Percentiles rank a stretch among this genome's conserved stretches.
phyloP scores from a whole-genome alignment of 1,139 yeast genomes.

The Candida buenavistaensis region DNA sequence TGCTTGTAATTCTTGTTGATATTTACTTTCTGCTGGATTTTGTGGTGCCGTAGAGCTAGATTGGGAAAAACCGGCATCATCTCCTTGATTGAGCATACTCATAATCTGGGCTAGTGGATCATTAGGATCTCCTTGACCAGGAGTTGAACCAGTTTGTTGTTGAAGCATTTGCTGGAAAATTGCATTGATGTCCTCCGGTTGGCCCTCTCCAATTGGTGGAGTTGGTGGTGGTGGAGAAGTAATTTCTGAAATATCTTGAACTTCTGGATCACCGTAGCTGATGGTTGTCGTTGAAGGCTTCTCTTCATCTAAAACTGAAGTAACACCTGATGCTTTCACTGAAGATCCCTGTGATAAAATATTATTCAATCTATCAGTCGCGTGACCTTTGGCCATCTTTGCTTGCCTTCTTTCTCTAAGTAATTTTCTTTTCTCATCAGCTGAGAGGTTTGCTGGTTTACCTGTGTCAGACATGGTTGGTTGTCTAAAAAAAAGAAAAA shows the following conservation, averaged over 20 bases:
- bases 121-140: constrained; percentile 9
- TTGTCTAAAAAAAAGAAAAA: too few species aligned
- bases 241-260: constrained; percentile 20
- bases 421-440: constrained; percentile 62
- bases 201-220: constrained; percentile 11
- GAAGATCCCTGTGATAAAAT: constrained; percentile 45
- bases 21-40: constrained; percentile 25
- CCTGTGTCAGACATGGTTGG: constrained; percentile 18
- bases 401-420: constrained; percentile 72
- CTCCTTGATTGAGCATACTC: constrained; percentile 20
- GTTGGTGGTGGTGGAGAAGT: constrained; percentile 11
- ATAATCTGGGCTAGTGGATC: constrained; percentile 37
- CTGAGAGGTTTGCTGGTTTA: constrained; percentile 34
- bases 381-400: constrained; percentile 61
- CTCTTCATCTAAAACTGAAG: constrained; percentile 36
- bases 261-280: constrained; percentile 35
- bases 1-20: constrained; percentile 29
- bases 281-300: constrained; percentile 8
- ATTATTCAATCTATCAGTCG: constrained; percentile 53
- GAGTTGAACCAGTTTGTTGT: constrained; percentile 11
- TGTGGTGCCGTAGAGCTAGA: constrained; percentile 7
- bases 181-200: constrained; percentile 30
- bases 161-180: constrained; percentile 32
- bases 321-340: constrained; percentile 29
- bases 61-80: constrained; percentile 16